phyloP scores from a whole-genome alignment of 2,329 filamentous ascomycete genomes.

The Ophiostoma quercus region DNA sequence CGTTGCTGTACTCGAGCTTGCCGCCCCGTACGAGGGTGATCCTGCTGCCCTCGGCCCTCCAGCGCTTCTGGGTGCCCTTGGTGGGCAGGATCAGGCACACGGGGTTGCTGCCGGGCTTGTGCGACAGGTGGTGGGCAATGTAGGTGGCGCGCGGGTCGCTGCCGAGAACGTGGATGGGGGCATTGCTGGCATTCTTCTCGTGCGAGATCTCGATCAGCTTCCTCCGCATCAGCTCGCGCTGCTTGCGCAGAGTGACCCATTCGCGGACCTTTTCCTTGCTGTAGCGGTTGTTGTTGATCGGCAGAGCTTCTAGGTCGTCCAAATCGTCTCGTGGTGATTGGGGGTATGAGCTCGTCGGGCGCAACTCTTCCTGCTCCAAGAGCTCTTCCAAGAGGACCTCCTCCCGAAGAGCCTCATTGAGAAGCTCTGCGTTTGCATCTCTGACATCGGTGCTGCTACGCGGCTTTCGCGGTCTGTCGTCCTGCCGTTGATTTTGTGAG shows the following conservation, averaged over 20 bases:
- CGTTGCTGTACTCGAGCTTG: background rate
- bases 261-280: background rate
- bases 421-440: background rate
- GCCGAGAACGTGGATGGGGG: constrained; percentile 32
- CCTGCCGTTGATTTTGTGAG: background rate
- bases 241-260: background rate
- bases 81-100: constrained; percentile 32
- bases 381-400: background rate
- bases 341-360: background rate
- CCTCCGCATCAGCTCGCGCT: background rate
- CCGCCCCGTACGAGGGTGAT: constrained; percentile 8
- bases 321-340: background rate
- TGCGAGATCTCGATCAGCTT: constrained; percentile 12
- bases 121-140: constrained; percentile 33
- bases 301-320: background rate
- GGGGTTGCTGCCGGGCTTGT: constrained; percentile 31
- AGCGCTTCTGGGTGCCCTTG: constrained; percentile 12
- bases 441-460: background rate
- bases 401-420: background rate
- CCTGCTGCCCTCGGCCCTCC: constrained; percentile 3
- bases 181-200: background rate
- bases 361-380: background rate
- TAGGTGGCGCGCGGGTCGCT: constrained; percentile 31
- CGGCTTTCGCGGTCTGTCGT: background rate
- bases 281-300: background rate